These are phyloP conservation scores for Fraxinus sp. DNA, from an alignment of 305 asterid species.

Conservation along the genomic window DNA sequence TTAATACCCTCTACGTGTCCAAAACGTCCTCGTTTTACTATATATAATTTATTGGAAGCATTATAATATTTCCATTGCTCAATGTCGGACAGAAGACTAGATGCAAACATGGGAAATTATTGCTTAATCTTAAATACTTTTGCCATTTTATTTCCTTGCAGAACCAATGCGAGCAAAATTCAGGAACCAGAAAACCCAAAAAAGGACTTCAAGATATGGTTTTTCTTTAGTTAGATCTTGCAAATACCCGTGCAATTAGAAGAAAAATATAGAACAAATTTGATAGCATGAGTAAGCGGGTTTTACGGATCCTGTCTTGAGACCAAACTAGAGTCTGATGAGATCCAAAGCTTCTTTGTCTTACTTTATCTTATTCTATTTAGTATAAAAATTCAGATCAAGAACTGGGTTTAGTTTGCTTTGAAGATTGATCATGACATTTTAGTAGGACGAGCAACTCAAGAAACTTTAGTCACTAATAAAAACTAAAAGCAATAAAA, in stretches of 20 bases:
- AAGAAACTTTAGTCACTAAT: background rate
- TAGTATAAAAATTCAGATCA: conserved; percentile 16
- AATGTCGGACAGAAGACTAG: background rate
- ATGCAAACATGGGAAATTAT: background rate
- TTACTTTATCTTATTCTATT: conserved; percentile 19
- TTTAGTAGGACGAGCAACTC: background rate
- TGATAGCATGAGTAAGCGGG: conserved; percentile 30
- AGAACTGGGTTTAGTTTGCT: conserved; percentile 29
- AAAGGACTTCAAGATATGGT: background rate
- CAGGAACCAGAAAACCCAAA: background rate
- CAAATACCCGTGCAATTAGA: background rate
- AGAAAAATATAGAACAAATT: background rate
- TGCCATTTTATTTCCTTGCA: background rate
- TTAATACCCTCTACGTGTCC: background rate
- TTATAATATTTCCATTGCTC: background rate
- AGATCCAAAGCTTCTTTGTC: conserved; percentile 41
- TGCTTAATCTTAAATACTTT: background rate
- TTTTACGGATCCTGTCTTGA: conserved; percentile 66
- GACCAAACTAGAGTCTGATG: conserved; percentile 23
- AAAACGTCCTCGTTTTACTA: background rate
- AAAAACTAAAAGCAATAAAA: background rate
- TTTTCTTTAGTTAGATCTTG: background rate
- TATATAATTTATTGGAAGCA: background rate
- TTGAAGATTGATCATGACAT: conserved; percentile 23
- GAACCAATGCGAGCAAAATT: background rate